phyloP scores from a whole-genome alignment of 306 rosid genomes.

The Vicia villosa region DNA sequence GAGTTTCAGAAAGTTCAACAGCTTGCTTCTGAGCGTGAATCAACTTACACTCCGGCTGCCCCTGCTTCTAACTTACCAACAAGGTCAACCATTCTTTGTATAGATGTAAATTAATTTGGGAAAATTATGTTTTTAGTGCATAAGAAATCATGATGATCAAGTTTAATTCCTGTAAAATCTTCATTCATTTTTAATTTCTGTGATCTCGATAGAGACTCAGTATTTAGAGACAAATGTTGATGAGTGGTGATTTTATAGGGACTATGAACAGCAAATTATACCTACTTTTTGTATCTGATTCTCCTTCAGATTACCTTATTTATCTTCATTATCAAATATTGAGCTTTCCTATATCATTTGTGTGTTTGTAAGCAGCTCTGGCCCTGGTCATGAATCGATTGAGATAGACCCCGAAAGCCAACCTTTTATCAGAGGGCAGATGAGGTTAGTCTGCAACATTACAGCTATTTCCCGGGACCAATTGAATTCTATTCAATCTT shows the following conservation, averaged over 20 bases:
- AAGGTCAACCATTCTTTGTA: slow-evolving; percentile 38
- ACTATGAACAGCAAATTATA: neutral
- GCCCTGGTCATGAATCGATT: slow-evolving; percentile 46
- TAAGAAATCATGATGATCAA: neutral
- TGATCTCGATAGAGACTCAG: neutral
- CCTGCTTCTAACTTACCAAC: slow-evolving; percentile 42
- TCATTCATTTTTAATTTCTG: neutral
- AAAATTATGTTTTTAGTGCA: neutral
- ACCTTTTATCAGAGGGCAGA: slow-evolving; percentile 60
- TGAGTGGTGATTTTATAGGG: neutral
- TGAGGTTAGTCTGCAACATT: slow-evolving; percentile 50
- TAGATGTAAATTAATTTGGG: neutral
- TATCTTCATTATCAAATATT: slow-evolving; percentile 8
- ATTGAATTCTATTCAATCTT: slow-evolving; percentile 17
- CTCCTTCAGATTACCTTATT: neutral
- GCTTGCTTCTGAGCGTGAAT: slow-evolving; percentile 79
- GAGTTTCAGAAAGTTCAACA: slow-evolving; percentile 78
- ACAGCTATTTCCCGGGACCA: neutral
- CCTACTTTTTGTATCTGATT: neutral
- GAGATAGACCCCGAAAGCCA: slow-evolving; percentile 53
- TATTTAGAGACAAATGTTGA: neutral
- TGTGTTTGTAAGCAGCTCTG: slow-evolving; percentile 48
- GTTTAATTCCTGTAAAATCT: neutral
- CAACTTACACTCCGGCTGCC: slow-evolving; percentile 56
- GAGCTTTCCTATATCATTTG: slow-evolving; percentile 5